Base-by-base conservation (phyloP, 495 filamentous ascomycete species). In the Tuber umbilicatum region DNA sequence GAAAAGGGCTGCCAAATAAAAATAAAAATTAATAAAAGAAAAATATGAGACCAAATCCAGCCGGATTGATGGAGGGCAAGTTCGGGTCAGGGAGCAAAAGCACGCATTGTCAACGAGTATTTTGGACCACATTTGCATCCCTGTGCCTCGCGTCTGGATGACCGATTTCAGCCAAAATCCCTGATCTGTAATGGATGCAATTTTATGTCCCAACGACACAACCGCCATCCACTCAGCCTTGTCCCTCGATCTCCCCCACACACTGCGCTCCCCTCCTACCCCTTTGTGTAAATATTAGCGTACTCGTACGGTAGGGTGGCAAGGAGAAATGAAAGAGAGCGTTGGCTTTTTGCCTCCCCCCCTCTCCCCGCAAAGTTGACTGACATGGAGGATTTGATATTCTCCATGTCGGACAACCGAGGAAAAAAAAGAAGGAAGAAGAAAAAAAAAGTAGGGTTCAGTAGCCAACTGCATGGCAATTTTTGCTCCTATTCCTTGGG, bases 131-230 rank as follows among this genome's bases (percentile, higher is more conserved):
- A 55, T 69, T 69, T n/a, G 43, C 71, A 73, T 77, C 68, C 68
- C 42, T n/a, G 75, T 74, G 43, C 38, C n/a, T n/a, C 67, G 45
- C 27, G 27, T 35, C 55, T 35, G 12, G 55, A 64, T 0, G 27
- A 64, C 72, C 77, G 77, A 79, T 79, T 79, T 50, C 69, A 79
- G 60, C 45, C 77, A 78, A 75, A 78, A 79, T 72, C 72, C 39
- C 55, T 79, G 77, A 79, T 79, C 76, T 72, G 37, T 70, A 74
- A 64, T 70, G 70, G 70, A 42, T 75, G 73, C 70, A 73, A 75
- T 78, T 75, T 79, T 72, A n/a, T 70, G 74, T 78, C 71, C 69
- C 72, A 38, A 69, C 70, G 76, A 76, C 75, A 78, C 69, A 74
- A 74, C 75, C 60, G 41, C 71, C 47, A 78, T 69, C 76, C 74